Conservation (phyloP, 1,284 basidiomycete species). For the Chalciporus piperatoides region DNA sequence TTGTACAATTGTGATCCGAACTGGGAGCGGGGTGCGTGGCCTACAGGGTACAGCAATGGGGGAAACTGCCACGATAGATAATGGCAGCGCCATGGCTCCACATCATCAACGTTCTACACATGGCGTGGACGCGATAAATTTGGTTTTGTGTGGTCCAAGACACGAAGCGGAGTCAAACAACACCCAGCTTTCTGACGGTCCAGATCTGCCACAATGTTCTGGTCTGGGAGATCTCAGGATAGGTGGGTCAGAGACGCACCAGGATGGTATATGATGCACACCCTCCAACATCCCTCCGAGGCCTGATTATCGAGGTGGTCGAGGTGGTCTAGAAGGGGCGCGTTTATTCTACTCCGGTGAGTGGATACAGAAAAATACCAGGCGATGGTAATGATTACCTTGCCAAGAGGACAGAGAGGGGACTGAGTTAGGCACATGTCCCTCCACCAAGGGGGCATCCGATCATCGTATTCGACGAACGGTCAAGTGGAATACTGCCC, state of each 20-base stretch:
- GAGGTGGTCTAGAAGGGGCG: not conserved
- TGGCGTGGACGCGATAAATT: conserved; percentile 12
- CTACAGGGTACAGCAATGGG: not conserved
- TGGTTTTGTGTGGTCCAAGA: not conserved
- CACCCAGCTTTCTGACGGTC: not conserved
- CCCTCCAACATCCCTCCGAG: not conserved
- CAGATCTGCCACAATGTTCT: not conserved
- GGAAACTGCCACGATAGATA: conserved; percentile 1
- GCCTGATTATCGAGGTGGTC: not conserved
- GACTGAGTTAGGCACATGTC: not conserved
- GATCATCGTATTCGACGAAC: not conserved
- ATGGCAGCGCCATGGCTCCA: conserved; percentile 2
- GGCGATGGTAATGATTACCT: too few species aligned
- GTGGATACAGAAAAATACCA: not conserved
- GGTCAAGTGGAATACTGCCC: not conserved
- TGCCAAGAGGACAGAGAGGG: not conserved
- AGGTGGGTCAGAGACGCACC: not conserved
- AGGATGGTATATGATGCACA: not conserved
- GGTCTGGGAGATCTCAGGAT: not conserved
- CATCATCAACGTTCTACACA: conserved; percentile 5
- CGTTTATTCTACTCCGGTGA: not conserved
- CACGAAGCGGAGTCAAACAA: not conserved
- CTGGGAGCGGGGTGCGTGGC: not conserved
- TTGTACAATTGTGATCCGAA: conserved; percentile 11
- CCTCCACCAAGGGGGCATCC: not conserved